Evolutionary conservation across 192 early-diverging fungal species (phyloP).

Genomic region (Diversispora epigaea): DNA sequence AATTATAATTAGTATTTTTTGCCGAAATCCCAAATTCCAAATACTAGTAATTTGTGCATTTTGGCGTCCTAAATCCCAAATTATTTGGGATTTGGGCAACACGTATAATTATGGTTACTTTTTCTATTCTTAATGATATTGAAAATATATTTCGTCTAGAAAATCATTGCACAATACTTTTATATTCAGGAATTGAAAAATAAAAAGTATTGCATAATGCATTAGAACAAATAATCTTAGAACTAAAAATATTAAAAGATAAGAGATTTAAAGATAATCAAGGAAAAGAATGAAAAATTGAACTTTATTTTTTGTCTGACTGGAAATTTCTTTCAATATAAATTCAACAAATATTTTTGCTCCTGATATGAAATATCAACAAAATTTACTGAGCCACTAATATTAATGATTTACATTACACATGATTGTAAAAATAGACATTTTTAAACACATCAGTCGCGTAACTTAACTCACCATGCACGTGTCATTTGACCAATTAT

Average conservation of each 20-base stretch:
- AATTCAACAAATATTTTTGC: neutral
- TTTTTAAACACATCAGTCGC: too few species aligned
- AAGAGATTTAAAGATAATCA: neutral
- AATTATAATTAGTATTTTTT: too few species aligned
- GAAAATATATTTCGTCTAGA: neutral
- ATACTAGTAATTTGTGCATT: too few species aligned
- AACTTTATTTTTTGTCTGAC: neutral
- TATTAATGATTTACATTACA: too few species aligned
- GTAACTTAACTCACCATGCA: too few species aligned
- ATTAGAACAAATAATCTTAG: neutral
- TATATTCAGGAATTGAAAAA: neutral
- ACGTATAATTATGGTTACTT: constrained; percentile 3
- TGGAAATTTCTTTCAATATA: neutral
- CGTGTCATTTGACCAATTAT: too few species aligned
- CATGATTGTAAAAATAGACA: too few species aligned
- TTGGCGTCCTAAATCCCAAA: too few species aligned
- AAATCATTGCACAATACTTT: neutral
- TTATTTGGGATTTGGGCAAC: too few species aligned
- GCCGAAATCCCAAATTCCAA: too few species aligned
- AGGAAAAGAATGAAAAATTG: neutral
- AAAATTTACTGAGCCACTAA: too few species aligned
- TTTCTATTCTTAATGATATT: neutral
- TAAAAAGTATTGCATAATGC: neutral
- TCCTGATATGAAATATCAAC: neutral
- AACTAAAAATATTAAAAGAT: constrained; percentile 1